These are phyloP conservation scores for Chalciporus sphaerocephalus DNA, from an alignment of 768 basidiomycete genomes.

Conservation along the genomic window DNA sequence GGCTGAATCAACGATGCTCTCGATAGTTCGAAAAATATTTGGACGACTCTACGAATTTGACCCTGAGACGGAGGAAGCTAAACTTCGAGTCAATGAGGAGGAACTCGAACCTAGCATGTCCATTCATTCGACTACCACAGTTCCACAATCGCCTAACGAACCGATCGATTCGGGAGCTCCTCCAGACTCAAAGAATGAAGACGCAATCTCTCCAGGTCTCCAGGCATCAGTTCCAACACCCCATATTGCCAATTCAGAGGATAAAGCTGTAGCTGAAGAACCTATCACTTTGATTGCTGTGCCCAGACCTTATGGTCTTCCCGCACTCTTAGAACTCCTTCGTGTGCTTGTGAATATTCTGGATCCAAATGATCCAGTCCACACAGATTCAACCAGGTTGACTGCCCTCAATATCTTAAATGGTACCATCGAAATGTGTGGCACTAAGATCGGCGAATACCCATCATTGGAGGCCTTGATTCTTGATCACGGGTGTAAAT, in stretches of 20 bases:
- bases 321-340: constrained; percentile 87
- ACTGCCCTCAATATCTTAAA: constrained; percentile 86
- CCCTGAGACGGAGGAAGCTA: constrained; percentile 63
- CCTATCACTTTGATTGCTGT: constrained; percentile 29
- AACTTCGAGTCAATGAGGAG: constrained; percentile 47
- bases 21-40: constrained; percentile 80
- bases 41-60: constrained; percentile 63
- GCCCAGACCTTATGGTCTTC: constrained; percentile 59
- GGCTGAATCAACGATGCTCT: constrained; percentile 86
- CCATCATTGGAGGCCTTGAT: constrained; percentile 74
- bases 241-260: neutral
- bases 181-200: constrained; percentile 10
- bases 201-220: neutral
- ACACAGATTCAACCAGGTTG: constrained; percentile 93
- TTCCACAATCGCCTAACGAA: constrained; percentile 22
- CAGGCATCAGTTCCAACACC: neutral
- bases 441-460: constrained; percentile 68
- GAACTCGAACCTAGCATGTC: constrained; percentile 62
- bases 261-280: constrained; percentile 24
- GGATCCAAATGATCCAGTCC: constrained; percentile 90
- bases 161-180: constrained; percentile 11
- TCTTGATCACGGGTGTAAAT: constrained; percentile 89
- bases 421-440: constrained; percentile 81
- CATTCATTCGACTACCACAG: constrained; percentile 41
- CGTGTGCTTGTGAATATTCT: constrained; percentile 93